Evolutionary conservation across 2,329 filamentous ascomycete genomes (phyloP).

Genomic region (Fusarium tuaranense): DNA sequence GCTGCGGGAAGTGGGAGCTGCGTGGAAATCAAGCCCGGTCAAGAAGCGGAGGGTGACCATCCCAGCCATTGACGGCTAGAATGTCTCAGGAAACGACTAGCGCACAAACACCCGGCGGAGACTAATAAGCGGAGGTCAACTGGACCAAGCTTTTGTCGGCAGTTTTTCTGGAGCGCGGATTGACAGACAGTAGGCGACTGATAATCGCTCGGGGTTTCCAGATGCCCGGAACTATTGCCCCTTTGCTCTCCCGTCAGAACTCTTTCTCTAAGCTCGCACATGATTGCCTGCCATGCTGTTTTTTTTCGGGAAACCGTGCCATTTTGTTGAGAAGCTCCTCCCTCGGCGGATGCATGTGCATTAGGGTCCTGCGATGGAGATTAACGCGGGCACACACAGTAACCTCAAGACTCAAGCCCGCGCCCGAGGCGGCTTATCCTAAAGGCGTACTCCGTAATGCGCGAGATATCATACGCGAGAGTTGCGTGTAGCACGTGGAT

Average conservation of each 20-base stretch:
- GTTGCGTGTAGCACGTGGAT: conserved; percentile 15
- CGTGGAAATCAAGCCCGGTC: conserved; percentile 24
- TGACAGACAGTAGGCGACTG: neutral
- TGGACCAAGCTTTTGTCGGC: conserved; percentile 30
- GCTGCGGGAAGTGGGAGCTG: conserved; percentile 39
- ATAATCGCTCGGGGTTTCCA: conserved; percentile 7
- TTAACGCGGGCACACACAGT: conserved; percentile 7
- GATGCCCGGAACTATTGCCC: conserved; percentile 5
- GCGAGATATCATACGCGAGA: conserved; percentile 23
- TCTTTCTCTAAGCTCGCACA: neutral
- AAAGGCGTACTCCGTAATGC: conserved; percentile 1
- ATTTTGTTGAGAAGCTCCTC: neutral
- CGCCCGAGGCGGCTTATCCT: conserved; percentile 20
- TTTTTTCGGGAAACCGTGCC: neutral
- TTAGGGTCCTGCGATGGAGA: conserved; percentile 7
- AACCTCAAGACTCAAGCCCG: conserved; percentile 9
- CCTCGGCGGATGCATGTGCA: neutral
- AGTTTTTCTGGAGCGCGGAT: conserved; percentile 27
- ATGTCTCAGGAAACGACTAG: conserved; percentile 46
- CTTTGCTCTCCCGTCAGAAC: neutral
- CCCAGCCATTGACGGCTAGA: conserved; percentile 40
- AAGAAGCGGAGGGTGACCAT: conserved; percentile 28
- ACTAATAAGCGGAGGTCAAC: conserved; percentile 17
- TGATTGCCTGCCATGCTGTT: neutral
- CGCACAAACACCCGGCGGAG: conserved; percentile 34